Conservation (phyloP, 495 filamentous ascomycete genomes). For the Penicillium alfredii region DNA sequence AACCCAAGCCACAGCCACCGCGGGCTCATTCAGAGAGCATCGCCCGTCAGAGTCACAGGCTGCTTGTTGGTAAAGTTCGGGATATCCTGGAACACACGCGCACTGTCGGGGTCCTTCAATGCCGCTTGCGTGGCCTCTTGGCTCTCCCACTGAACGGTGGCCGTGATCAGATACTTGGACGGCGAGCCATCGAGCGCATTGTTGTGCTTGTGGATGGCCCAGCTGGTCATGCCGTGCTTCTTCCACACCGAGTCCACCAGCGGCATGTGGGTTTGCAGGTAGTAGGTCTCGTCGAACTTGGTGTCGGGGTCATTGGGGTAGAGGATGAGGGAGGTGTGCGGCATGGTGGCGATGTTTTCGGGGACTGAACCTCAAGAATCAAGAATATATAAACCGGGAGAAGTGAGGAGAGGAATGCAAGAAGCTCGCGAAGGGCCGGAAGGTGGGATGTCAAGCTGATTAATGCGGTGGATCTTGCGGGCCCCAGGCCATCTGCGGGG, state of each 20-base stretch:
- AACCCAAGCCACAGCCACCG: background rate
- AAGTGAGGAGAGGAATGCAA: too few species aligned
- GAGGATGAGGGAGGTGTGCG: slow-evolving; percentile 13
- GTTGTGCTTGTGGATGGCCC: slow-evolving; percentile 17
- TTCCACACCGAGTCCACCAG: slow-evolving; percentile 19
- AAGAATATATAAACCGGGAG: too few species aligned
- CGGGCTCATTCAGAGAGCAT: slow-evolving; percentile 2
- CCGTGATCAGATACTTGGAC: slow-evolving; percentile 17
- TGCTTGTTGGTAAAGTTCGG: slow-evolving; percentile 25
- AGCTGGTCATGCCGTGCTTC: slow-evolving; percentile 15
- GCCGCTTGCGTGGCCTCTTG: slow-evolving; percentile 14
- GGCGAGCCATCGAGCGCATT: slow-evolving; percentile 11
- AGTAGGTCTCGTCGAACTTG: slow-evolving; percentile 23
- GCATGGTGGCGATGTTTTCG: too few species aligned
- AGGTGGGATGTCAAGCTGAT: too few species aligned
- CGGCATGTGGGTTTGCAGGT: slow-evolving; percentile 24
- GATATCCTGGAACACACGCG: slow-evolving; percentile 21
- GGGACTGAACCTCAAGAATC: background rate
- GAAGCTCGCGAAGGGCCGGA: too few species aligned
- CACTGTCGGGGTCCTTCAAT: slow-evolving; percentile 4
- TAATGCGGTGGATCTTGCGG: too few species aligned
- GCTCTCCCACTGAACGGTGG: slow-evolving; percentile 18
- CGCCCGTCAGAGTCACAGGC: slow-evolving; percentile 20
- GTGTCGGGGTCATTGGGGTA: slow-evolving; percentile 21
- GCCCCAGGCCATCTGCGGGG: too few species aligned